Evolutionary conservation across 2,329 filamentous ascomycete genomes (phyloP), one percentile per base, ranked within the genome.

Genomic region (Rutstroemia sp.): DNA sequence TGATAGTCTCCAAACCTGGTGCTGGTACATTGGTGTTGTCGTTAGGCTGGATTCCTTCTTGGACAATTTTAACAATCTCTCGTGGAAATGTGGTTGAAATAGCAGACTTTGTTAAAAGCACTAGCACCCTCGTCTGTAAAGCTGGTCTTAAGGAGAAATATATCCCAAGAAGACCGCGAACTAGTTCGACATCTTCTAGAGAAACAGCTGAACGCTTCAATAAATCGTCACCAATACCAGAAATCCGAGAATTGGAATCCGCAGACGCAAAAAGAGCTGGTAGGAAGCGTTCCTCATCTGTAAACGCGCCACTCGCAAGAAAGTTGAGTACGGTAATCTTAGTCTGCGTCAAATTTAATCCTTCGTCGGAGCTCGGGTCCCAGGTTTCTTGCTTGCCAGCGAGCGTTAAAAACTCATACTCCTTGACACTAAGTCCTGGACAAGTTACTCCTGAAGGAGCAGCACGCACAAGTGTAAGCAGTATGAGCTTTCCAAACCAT

Each of bases 161-260:
- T 1, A 91, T 78, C 4, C 78, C 72, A 64, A 91, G 92, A 2
- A 97, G 75, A 16, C 79, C 75, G 56, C 79, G 73, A 3, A 95
- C 77, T 2, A 91, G 71, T 1, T 69, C 63, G 9, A 75, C 65
- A 59, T 89, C 80, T 68, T 97, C 92, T 25, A 96, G 74, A 8
- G 88, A 83, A 8, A 88, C 80, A 1, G 82, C 79, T 30, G 82
- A 87, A 61, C 92, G 80, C 72, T 96, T 99, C 61, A 97, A 72
- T 49, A 95, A 82, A 64, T 96, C 91, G 56, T 96, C 90, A 0
- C 89, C 92, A n/a, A 89, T 75, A n/a, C 87, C 83, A 10, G 88
- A 84, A 39, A 96, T 84, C 8, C 87, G 82, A 38, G 86, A 89
- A 62, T 96, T 94, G 1, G 84, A 75, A 71, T 92, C 92, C 0